These are phyloP conservation scores for Tolypocladium tundrense DNA, from an alignment of 2,329 filamentous ascomycete genomes.

Conservation along the genomic window DNA sequence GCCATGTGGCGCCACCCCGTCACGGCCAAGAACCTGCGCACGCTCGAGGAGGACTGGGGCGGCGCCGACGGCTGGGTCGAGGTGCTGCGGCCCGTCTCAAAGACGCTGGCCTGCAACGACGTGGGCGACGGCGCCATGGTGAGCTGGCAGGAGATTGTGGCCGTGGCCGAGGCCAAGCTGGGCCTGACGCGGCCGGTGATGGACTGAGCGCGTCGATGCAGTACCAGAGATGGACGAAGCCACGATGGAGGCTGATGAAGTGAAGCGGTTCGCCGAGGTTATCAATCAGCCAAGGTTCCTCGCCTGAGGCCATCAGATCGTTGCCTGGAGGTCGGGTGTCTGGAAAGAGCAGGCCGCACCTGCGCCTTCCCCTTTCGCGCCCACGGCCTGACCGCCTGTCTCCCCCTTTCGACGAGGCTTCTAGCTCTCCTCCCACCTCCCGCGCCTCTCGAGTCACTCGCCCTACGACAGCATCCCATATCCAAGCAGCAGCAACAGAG, in stretches of 20 bases:
- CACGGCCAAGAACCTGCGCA: slow-evolving; percentile 59
- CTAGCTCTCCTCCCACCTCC: background rate
- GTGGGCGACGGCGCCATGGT: slow-evolving; percentile 74
- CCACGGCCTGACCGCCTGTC: background rate
- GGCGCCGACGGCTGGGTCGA: slow-evolving; percentile 42
- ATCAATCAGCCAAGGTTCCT: background rate
- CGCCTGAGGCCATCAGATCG: background rate
- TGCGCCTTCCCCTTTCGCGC: background rate
- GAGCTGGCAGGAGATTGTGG: slow-evolving; percentile 67
- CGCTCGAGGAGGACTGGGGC: slow-evolving; percentile 69
- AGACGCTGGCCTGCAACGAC: slow-evolving; percentile 77
- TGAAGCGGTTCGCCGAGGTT: too few species aligned
- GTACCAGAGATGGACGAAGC: background rate
- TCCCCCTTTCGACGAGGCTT: background rate
- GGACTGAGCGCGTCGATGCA: background rate
- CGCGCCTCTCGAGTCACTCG: background rate
- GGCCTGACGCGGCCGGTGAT: slow-evolving; percentile 3
- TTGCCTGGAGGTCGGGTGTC: background rate
- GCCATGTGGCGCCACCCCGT: slow-evolving; percentile 85
- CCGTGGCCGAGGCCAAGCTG: slow-evolving; percentile 47
- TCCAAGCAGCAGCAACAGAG: background rate
- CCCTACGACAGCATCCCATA: background rate
- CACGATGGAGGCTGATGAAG: too few species aligned
- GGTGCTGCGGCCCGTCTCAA: slow-evolving; percentile 62
- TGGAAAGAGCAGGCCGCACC: background rate